Evolutionary conservation across 192 early-diverging fungal species (phyloP).

Genomic region (Coemansia guatemalensis): DNA sequence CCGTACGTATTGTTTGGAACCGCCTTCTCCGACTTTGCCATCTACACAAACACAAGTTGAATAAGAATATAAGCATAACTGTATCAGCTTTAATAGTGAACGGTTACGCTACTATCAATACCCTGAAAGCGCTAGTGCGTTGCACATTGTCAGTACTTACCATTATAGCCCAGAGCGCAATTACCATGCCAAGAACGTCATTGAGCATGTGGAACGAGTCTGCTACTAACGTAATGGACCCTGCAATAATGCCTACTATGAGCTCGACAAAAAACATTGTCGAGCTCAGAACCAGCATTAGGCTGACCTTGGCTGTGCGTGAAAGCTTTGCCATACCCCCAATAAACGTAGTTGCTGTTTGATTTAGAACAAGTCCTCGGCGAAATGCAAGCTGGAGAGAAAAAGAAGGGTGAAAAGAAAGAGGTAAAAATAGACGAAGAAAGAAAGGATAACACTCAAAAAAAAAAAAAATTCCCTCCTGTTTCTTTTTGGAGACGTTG

Average conservation of each 20-base stretch:
- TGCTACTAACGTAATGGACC: conserved; percentile 81
- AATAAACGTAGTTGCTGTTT: neutral
- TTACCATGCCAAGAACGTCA: conserved; percentile 72
- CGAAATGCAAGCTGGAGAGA: neutral
- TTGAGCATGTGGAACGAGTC: conserved; percentile 94
- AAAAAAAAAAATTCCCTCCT: neutral
- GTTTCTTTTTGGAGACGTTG: neutral
- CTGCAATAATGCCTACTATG: conserved; percentile 70
- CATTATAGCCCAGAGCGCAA: conserved; percentile 82
- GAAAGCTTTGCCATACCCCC: conserved; percentile 45
- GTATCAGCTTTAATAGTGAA: neutral
- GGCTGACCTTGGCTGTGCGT: conserved; percentile 57
- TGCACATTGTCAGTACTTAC: conserved; percentile 15
- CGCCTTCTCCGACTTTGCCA: conserved; percentile 61
- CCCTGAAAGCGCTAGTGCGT: neutral
- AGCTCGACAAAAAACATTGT: conserved; percentile 81
- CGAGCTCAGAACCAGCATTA: conserved; percentile 62
- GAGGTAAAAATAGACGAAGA: neutral
- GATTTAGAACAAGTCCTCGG: neutral
- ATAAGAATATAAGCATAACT: no score
- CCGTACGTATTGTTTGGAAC: conserved; percentile 79
- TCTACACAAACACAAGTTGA: no score
- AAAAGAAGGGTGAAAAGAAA: neutral
- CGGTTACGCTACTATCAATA: neutral
- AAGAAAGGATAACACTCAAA: neutral